These are phyloP conservation scores for Scytalidium sp. DNA, from an alignment of 2,329 filamentous ascomycete species.

Conservation along the genomic window DNA sequence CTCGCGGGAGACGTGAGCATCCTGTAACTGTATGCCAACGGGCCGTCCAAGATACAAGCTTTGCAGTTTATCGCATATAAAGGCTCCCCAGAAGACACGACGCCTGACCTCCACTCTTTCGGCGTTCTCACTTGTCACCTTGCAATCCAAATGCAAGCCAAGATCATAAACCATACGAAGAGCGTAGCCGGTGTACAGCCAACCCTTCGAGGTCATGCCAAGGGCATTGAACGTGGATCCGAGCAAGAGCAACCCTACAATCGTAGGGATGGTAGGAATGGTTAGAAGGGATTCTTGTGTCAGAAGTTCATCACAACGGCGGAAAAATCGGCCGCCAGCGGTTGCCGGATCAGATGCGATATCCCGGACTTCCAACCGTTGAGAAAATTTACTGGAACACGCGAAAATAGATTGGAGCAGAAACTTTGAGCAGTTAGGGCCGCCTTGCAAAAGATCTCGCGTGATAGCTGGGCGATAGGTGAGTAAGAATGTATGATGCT, in stretches of 20 bases:
- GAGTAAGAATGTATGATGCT: slow-evolving; percentile 35
- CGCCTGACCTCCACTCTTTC: slow-evolving; percentile 26
- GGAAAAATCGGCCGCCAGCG: slow-evolving; percentile 34
- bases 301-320: slow-evolving; percentile 33
- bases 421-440: slow-evolving; percentile 34
- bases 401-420: slow-evolving; percentile 40
- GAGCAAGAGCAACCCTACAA: slow-evolving; percentile 23
- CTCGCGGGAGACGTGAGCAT: slow-evolving; percentile 19
- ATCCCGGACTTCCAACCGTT: slow-evolving; percentile 30
- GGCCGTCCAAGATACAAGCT: slow-evolving; percentile 28
- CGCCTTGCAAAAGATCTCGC: slow-evolving; percentile 32
- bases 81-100: slow-evolving; percentile 30
- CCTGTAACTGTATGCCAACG: slow-evolving; percentile 17
- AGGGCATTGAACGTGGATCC: slow-evolving; percentile 22
- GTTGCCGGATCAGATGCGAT: slow-evolving; percentile 31
- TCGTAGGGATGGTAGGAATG: slow-evolving; percentile 21
- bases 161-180: slow-evolving; percentile 39
- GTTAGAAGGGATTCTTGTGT: slow-evolving; percentile 28
- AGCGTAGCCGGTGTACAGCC: slow-evolving; percentile 38
- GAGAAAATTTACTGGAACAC: slow-evolving; percentile 35
- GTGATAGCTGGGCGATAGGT: slow-evolving; percentile 37
- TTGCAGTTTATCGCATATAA: slow-evolving; percentile 28
- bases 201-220: slow-evolving; percentile 21
- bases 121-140: slow-evolving; percentile 27
- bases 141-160: slow-evolving; percentile 35